Conservation (phyloP, 305 asterid species). For the Fraxinus xanthoxyloides region DNA sequence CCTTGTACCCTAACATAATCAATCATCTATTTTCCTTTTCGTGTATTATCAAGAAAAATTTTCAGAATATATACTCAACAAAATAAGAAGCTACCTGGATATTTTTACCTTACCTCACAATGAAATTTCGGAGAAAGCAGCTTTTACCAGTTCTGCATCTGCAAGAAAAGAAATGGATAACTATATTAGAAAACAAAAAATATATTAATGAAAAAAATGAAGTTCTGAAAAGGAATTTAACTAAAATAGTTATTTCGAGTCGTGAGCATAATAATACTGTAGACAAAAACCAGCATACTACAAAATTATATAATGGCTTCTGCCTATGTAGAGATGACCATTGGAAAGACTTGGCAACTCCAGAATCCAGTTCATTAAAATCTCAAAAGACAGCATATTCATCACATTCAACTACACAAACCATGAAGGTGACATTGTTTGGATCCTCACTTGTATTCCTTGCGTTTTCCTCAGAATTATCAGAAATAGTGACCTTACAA, state of each 20-base stretch:
- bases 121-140: not conserved
- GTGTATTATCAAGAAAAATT: not conserved
- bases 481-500: not conserved
- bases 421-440: not conserved
- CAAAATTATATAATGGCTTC: not conserved
- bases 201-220: not conserved
- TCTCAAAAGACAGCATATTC: not conserved
- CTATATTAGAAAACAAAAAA: not conserved
- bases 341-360: not conserved
- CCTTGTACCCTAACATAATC: not conserved
- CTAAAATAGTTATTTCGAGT: not conserved
- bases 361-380: constrained; percentile 2
- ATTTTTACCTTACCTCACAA: not conserved
- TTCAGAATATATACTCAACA: not conserved
- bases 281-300: not conserved
- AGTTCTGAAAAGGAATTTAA: not conserved
- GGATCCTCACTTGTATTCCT: constrained; percentile 1
- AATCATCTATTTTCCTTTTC: not conserved
- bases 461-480: not conserved
- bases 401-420: not conserved
- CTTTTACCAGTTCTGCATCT: not conserved
- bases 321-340: not conserved
- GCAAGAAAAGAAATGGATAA: constrained; percentile 8
- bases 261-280: not conserved
- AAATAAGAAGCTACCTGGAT: not conserved